Percentiles rank a stretch among this genome's conserved stretches.
These are phyloP conservation scores for Ophiocordyceps sinensis DNA, from an alignment of 2,329 filamentous ascomycete species.

Conservation along the genomic window DNA sequence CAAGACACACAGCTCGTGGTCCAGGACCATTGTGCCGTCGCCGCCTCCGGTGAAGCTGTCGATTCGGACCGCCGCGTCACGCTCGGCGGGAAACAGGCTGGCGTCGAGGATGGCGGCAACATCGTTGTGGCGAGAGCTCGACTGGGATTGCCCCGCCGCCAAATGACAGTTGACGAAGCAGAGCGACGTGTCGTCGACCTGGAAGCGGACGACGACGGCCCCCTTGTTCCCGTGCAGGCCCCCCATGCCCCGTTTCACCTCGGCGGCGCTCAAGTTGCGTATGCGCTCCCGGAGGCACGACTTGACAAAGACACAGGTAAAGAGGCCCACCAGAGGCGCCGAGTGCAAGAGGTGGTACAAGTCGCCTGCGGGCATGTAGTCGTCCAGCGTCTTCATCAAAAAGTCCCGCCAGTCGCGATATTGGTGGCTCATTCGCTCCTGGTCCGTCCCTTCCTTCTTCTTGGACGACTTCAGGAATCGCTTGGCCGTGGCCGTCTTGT, in stretches of 20 bases:
- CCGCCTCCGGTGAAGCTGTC: conserved; percentile 84
- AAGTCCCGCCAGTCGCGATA: conserved; percentile 96
- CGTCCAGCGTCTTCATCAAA: conserved; percentile 66
- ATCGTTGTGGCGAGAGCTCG: conserved; percentile 83
- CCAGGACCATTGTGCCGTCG: conserved; percentile 85
- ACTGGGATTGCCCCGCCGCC: conserved; percentile 83
- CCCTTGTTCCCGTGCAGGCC: conserved; percentile 95
- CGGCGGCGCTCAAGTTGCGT: conserved; percentile 59
- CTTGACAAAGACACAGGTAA: conserved; percentile 92
- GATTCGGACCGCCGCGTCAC: conserved; percentile 49
- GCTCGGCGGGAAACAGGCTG: conserved; percentile 56
- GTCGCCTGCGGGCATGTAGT: conserved; percentile 62
- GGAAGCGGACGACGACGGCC: conserved; percentile 79
- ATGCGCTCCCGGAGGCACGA: conserved; percentile 63
- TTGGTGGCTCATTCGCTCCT: conserved; percentile 91
- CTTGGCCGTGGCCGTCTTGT: conserved; percentile 96
- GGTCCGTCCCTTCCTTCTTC: conserved; percentile 66
- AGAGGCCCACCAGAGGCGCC: conserved; percentile 76
- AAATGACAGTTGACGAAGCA: conserved; percentile 98
- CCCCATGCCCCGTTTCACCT: conserved; percentile 93
- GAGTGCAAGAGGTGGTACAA: conserved; percentile 80
- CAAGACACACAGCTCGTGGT: conserved; percentile 93
- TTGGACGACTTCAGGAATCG: conserved; percentile 74
- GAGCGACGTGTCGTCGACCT: conserved; percentile 82
- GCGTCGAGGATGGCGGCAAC: conserved; percentile 79